Evolutionary conservation across 441 rosid genomes (phyloP).

Genomic region (Gossypium aridum): DNA sequence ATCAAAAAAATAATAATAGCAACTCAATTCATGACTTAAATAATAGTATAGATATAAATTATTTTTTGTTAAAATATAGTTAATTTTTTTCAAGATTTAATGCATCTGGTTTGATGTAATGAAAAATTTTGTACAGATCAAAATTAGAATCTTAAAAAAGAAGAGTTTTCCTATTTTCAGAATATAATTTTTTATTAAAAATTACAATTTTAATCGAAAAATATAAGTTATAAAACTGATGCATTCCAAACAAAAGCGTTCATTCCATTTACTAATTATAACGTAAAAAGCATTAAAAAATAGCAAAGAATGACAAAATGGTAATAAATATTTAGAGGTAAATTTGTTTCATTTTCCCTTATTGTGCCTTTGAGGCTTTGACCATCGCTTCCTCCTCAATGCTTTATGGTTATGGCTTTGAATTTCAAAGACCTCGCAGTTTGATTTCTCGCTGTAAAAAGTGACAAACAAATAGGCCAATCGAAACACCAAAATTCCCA

Average conservation of each 20-base stretch:
- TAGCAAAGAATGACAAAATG: neutral
- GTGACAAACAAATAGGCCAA: neutral
- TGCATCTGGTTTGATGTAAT: too few relatives aligned
- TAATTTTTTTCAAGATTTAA: too few relatives aligned
- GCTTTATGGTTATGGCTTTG: constrained; percentile 5
- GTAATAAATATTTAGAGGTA: neutral
- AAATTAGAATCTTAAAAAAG: too few relatives aligned
- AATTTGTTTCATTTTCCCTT: neutral
- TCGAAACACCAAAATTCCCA: neutral
- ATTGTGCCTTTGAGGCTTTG: neutral
- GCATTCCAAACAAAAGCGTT: neutral
- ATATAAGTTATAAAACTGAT: neutral
- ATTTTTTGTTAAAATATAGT: too few relatives aligned
- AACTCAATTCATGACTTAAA: too few relatives aligned
- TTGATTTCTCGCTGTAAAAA: neutral
- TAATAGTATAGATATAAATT: too few relatives aligned
- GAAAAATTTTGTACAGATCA: too few relatives aligned
- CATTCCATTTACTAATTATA: neutral
- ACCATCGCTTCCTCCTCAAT: neutral
- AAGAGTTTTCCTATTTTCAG: too few relatives aligned
- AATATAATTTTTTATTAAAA: too few relatives aligned
- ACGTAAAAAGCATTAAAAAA: neutral
- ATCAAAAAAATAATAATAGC: too few relatives aligned
- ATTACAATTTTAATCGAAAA: too few relatives aligned
- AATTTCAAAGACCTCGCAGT: neutral